Base-by-base conservation (phyloP, 2,329 filamentous ascomycete species). In the Hypoxylon sp. region DNA sequence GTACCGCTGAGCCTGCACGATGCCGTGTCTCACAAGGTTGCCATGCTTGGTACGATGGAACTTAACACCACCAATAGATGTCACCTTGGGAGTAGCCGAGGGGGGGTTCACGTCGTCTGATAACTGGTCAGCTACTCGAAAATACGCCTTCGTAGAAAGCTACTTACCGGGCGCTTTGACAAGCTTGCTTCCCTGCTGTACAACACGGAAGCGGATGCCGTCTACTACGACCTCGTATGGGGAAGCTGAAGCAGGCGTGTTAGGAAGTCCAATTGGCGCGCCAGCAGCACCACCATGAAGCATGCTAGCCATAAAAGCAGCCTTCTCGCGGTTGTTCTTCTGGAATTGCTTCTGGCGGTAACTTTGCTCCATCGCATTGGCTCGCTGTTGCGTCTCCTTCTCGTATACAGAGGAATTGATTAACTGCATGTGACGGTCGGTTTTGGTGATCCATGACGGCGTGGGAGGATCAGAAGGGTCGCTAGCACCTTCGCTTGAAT, bases 1-100 rank as follows among this genome's bases (percentile, higher is more conserved):
- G 81, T 88, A 95, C 92, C 88, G 90, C 79, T 93, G 91, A 69
- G 90, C 89, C 78, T 91, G 90, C 66, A 95, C 87, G 62, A 93
- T 85, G 70, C 92, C 90, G 75, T 92, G 87, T 61, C 93, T 91
- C 76, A 94, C 91, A 27, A 97, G 87, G 74, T 97, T 97, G 68
- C 94, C 94, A 73, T 91, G 92, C 79, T 95, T 97, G 80, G 93
- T 97, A 72, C 94, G 88, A 75, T 93, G 87, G 77, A 97, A 97
- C 71, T 88, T 89, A 74, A 97, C 92, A 46, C 93, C 93, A 57
- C 91, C 92, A 67, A 97, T 83, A 5, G 84, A 82, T 44, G 91
- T 86, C 70, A 86, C 87, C 80, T 94, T 96, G 0, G 94, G 94
- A 1, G 93, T 97, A 52, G 86, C 84, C 58, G 87, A 88, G 59